phyloP scores from a whole-genome alignment of 2,329 filamentous ascomycete genomes.

The Biscogniauxia mediterranea region DNA sequence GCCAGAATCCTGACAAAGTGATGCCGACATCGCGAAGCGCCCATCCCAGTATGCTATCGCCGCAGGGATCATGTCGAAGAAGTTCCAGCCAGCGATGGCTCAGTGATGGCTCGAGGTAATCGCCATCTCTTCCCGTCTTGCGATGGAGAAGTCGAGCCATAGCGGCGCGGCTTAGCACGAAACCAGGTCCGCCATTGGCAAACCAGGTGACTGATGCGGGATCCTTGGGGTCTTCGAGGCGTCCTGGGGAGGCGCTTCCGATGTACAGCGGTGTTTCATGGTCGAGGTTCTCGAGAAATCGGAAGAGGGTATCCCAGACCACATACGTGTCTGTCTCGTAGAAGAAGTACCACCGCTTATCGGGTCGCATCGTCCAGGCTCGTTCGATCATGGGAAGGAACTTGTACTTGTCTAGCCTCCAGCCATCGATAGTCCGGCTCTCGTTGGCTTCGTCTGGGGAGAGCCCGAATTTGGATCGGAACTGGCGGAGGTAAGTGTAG shows the following conservation, averaged over 20 bases:
- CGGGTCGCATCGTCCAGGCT: slow-evolving; percentile 45
- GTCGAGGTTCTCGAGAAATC: slow-evolving; percentile 48
- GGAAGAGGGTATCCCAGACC: slow-evolving; percentile 45
- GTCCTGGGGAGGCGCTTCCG: slow-evolving; percentile 46
- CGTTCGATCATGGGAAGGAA: slow-evolving; percentile 55
- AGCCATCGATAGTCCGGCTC: slow-evolving; percentile 40
- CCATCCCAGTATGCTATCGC: slow-evolving; percentile 51
- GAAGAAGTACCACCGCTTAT: slow-evolving; percentile 55
- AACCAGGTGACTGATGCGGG: slow-evolving; percentile 37
- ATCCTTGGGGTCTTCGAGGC: slow-evolving; percentile 30
- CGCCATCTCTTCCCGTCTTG: slow-evolving; percentile 31
- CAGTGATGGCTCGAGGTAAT: slow-evolving; percentile 39
- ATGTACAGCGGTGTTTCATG: slow-evolving; percentile 45
- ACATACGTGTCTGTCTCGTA: slow-evolving; percentile 55
- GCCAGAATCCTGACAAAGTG: slow-evolving; percentile 46
- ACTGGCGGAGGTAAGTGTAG: slow-evolving; percentile 38
- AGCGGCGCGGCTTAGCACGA: slow-evolving; percentile 44
- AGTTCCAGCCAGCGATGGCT: slow-evolving; percentile 40
- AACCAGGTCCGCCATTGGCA: slow-evolving; percentile 49
- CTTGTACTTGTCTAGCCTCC: slow-evolving; percentile 57
- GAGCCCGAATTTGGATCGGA: not conserved
- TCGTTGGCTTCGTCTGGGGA: not conserved
- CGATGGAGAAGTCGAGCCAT: slow-evolving; percentile 40
- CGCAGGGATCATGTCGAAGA: slow-evolving; percentile 49
- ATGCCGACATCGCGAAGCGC: slow-evolving; percentile 44